Conservation (phyloP, 1,139 yeast species). For the Meyerozyma guilliermondii region DNA sequence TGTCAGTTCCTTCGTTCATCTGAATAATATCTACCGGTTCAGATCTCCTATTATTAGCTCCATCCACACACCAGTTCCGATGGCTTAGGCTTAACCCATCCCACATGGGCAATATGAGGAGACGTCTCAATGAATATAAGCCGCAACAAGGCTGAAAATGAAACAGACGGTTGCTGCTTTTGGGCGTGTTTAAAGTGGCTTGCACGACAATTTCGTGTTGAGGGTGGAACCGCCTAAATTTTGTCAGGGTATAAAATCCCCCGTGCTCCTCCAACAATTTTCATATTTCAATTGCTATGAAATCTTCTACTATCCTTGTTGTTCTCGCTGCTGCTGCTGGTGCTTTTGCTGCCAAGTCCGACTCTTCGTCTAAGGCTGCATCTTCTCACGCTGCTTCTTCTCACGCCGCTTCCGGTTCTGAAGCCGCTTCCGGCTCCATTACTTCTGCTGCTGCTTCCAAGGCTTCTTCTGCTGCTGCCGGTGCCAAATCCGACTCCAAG, state of each 20-base stretch:
- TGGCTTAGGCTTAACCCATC: neutral
- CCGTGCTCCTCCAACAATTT: constrained; percentile 2
- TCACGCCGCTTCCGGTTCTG: constrained; percentile 9
- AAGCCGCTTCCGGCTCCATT: no score
- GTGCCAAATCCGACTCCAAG: constrained; percentile 5
- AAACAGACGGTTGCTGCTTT: neutral
- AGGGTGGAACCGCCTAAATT: constrained; percentile 4
- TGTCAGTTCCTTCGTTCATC: no score
- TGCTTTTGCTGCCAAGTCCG: constrained; percentile 2
- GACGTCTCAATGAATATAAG: neutral
- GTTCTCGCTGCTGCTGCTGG: constrained; percentile 3
- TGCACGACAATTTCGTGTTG: constrained; percentile 7
- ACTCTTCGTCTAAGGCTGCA: constrained; percentile 4
- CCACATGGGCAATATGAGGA: neutral
- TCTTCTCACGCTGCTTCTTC: no score
- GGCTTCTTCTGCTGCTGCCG: constrained; percentile 6
- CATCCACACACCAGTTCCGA: neutral
- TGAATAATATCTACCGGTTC: no score
- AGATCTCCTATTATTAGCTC: neutral
- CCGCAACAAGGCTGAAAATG: constrained; percentile 2
- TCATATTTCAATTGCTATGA: neutral
- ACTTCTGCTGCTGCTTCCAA: constrained; percentile 6
- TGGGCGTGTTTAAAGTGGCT: neutral
- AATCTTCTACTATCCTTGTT: constrained; percentile 1
- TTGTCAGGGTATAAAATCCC: constrained; percentile 1